Base-by-base conservation (phyloP, 345 rosid genomes). In the Rhizophora mangle region DNA sequence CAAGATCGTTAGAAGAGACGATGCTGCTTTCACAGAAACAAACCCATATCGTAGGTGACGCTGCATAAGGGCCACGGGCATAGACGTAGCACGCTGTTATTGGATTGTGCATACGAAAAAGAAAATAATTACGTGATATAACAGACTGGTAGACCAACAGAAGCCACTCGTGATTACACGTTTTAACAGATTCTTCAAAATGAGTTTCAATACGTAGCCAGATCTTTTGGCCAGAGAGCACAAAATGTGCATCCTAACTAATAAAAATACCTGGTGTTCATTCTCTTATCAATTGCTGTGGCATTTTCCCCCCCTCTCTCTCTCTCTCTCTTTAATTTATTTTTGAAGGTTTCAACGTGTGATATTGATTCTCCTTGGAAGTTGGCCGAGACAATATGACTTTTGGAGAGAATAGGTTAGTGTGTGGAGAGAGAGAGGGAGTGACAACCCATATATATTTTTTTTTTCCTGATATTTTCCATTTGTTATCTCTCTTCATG, bases 341-440 rank as follows among this genome's bases (percentile, higher is more conserved):
- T 43, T 65, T 75, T 69, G 67, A 75, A 75, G 71, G 49, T 70
- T 75, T 75, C 71, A 75, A 75, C 64, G 18, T 55, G 19, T 20
- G 62, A 6, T 16, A 22, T 47, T 68, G 58, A 55, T 20, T 31
- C 64, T 58, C 57, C 58, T 36, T 52, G 74, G 56, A 55, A 36
- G 67, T 31, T 43, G 72, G 43, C 59, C 22, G 21, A 36, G 13
- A 49, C 49, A 53, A 62, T 53, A 8, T 46, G 24, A 9, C 8
- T 51, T 39, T 11, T 19, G 24, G n/a, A 30, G 22, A 64, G 24
- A 8, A 58, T 9, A 21, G 24, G 54, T 8, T n/a, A 21, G 4
- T 13, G 13, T 0, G 2, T 18, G 7, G 53, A 59, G 47, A 65
- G 15, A 49, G 53, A 67, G 7, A 68, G 54, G 55, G 43, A 21